Conservation (phyloP, 495 filamentous ascomycete species). For the Friedmanniomyces simplex region DNA sequence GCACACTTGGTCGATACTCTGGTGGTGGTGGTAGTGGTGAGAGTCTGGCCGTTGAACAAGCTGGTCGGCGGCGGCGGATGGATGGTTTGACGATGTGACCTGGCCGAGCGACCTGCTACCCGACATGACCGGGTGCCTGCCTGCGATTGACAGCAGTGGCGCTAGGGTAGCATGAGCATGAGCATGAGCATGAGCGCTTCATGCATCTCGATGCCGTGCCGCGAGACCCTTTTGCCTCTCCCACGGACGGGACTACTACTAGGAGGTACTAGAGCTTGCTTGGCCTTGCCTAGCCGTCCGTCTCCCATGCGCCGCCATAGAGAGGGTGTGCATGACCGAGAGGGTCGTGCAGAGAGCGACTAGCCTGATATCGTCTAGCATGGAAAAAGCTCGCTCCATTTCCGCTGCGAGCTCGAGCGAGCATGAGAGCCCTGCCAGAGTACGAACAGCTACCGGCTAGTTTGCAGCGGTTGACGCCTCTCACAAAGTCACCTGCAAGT, state of each 20-base stretch:
- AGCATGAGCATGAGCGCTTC: constrained; percentile 7
- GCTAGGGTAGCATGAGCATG: constrained; percentile 5
- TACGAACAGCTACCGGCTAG: background rate
- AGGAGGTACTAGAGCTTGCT: no score
- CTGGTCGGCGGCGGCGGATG: background rate
- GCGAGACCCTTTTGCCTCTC: background rate
- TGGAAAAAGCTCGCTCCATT: background rate
- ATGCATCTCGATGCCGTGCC: constrained; percentile 6
- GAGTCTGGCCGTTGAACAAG: background rate
- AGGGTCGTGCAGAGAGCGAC: no score
- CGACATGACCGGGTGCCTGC: constrained; percentile 1
- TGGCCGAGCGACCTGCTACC: background rate
- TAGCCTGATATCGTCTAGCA: no score
- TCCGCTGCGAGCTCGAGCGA: background rate
- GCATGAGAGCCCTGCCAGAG: background rate
- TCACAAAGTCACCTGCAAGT: background rate
- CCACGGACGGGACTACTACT: no score
- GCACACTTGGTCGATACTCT: background rate
- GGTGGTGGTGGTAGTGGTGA: background rate
- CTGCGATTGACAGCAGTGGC: background rate
- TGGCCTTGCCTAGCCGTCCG: constrained; percentile 3
- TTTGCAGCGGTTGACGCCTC: background rate
- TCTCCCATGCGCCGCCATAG: background rate
- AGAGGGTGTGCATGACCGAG: background rate
- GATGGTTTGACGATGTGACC: background rate